Conservation (phyloP, 1,284 basidiomycete species). For the Crucibulum parvulum region DNA sequence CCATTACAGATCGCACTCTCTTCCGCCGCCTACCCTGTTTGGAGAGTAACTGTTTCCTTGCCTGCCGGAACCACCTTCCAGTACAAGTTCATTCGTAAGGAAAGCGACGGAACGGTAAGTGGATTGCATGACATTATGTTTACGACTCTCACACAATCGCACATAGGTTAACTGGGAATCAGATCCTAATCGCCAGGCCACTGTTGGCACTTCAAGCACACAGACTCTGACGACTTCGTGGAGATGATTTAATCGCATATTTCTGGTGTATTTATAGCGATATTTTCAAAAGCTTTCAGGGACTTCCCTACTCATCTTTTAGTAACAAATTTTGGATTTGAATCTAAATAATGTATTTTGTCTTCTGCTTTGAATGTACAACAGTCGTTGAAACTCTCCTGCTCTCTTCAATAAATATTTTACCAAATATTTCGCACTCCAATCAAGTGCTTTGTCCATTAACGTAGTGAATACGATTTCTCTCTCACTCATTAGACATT, state of each 20-base stretch:
- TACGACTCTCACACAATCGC: background rate
- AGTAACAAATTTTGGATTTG: background rate
- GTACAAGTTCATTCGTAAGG: slow-evolving; percentile 69
- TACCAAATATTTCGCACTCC: too few species aligned
- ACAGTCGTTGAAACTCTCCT: too few species aligned
- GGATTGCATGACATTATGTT: background rate
- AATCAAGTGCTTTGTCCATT: too few species aligned
- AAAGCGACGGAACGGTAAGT: slow-evolving; percentile 59
- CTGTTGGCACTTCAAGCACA: slow-evolving; percentile 46
- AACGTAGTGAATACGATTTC: too few species aligned
- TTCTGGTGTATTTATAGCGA: too few species aligned
- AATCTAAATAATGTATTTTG: too few species aligned
- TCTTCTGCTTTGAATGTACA: too few species aligned
- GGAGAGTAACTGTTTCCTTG: slow-evolving; percentile 57
- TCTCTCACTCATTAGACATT: too few species aligned
- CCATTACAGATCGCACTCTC: slow-evolving; percentile 59
- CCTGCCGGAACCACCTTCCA: slow-evolving; percentile 56
- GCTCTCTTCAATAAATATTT: too few species aligned
- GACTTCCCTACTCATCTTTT: background rate
- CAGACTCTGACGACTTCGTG: slow-evolving; percentile 45
- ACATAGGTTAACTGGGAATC: slow-evolving; percentile 55
- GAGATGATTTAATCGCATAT: slow-evolving; percentile 24
- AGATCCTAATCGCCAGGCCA: slow-evolving; percentile 60
- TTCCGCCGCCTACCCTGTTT: slow-evolving; percentile 59
- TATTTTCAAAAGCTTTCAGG: background rate